A percentile compares a stretch with the other conserved stretches of the same genome.
Conservation (phyloP, 2,329 filamentous ascomycete species). For the Cadophora sp. region DNA sequence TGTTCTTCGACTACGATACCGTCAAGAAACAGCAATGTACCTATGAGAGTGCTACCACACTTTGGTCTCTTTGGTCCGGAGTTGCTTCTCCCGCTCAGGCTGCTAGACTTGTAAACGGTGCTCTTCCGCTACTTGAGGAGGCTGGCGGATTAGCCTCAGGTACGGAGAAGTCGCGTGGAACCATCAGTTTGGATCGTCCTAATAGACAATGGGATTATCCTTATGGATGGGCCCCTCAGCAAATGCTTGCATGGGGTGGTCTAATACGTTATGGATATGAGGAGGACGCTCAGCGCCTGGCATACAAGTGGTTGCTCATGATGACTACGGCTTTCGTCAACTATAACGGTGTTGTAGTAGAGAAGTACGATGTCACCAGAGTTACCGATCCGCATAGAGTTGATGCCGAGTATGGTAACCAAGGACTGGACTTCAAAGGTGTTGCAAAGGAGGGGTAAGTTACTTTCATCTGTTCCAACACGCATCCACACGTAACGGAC, state of each 20-base stretch:
- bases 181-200: conserved; percentile 79
- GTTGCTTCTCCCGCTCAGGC: conserved; percentile 86
- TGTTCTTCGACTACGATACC: conserved; percentile 98
- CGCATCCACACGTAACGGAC: conserved; percentile 19
- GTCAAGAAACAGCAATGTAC: conserved; percentile 78
- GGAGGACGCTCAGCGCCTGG: conserved; percentile 85
- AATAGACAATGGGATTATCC: conserved; percentile 99
- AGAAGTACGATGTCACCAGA: conserved; percentile 97
- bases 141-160: conserved; percentile 88
- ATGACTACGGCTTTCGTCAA: conserved; percentile 98
- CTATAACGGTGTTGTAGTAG: conserved; percentile 96
- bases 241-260: conserved; percentile 97
- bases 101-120: conserved; percentile 79
- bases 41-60: conserved; percentile 92
- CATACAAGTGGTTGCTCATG: conserved; percentile 98
- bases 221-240: conserved; percentile 97
- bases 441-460: conserved; percentile 95
- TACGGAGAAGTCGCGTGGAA: conserved; percentile 86
- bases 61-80: conserved; percentile 98
- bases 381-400: conserved; percentile 91
- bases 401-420: conserved; percentile 97
- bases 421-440: conserved; percentile 93
- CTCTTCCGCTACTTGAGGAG: conserved; percentile 86
- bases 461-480: background rate
- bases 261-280: conserved; percentile 90